Percentiles rank a stretch among this genome's conserved stretches.
Evolutionary conservation across 192 early-diverging fungal species (phyloP).

Genomic region (Physocladia obscura): DNA sequence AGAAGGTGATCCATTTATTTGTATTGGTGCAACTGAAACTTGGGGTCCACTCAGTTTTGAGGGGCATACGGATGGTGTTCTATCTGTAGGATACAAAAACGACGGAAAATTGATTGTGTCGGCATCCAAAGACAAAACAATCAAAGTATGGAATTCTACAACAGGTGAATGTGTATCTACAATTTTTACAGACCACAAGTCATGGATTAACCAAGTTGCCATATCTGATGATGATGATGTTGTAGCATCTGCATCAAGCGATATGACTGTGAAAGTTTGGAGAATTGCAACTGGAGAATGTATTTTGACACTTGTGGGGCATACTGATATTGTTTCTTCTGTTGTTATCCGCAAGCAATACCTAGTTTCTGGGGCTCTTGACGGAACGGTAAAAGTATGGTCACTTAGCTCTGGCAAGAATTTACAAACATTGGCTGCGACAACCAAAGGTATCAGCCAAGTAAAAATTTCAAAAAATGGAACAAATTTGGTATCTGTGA

Average conservation of each 20-base stretch:
- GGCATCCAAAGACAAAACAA: slow-evolving; percentile 77
- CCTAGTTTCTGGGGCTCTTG: neutral
- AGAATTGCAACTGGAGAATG: neutral
- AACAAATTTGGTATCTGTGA: neutral
- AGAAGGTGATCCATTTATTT: neutral
- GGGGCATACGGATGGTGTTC: slow-evolving; percentile 20
- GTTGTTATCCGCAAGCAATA: neutral
- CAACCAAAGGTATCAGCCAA: neutral
- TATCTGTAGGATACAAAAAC: slow-evolving; percentile 48
- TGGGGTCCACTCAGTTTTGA: neutral
- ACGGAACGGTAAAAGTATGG: neutral
- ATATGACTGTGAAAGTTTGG: neutral
- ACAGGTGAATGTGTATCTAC: neutral
- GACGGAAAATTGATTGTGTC: slow-evolving; percentile 78
- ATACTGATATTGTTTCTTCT: neutral
- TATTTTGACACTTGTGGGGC: neutral
- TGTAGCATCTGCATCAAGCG: slow-evolving; percentile 19
- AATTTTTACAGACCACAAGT: neutral
- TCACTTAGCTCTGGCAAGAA: neutral
- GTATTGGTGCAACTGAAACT: neutral
- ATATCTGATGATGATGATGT: slow-evolving; percentile 1
- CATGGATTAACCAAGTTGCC: neutral
- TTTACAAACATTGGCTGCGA: neutral
- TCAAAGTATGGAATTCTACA: slow-evolving; percentile 66
- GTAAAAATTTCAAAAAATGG: neutral